Percentiles rank a stretch among this genome's conserved stretches.
These are phyloP conservation scores for Prunella vulgaris DNA, from an alignment of 257 asterid genomes.

Conservation along the genomic window DNA sequence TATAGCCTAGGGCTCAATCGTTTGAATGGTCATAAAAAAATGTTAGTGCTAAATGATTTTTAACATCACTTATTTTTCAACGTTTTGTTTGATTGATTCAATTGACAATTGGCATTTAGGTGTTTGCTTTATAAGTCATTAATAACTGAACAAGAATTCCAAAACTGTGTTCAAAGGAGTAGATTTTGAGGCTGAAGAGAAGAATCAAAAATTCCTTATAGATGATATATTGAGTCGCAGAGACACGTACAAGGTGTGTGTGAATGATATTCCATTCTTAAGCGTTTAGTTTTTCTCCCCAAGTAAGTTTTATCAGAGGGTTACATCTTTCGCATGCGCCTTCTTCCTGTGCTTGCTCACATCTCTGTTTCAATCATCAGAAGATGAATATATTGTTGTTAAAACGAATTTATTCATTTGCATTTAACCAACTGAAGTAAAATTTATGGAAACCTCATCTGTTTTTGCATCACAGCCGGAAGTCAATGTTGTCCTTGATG, in stretches of 20 bases:
- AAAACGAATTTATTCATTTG: background rate
- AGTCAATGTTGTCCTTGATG: too few relatives aligned
- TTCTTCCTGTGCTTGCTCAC: too few relatives aligned
- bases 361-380: constrained; percentile 4
- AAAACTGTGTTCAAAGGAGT: background rate
- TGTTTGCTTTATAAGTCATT: background rate
- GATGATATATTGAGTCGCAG: too few relatives aligned
- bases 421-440: background rate
- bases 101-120: too few relatives aligned
- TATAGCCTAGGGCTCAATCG: too few relatives aligned
- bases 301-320: background rate
- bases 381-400: background rate
- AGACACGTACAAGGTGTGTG: too few relatives aligned
- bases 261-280: constrained; percentile 9
- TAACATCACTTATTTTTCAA: too few relatives aligned
- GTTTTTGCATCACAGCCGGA: background rate
- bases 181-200: background rate
- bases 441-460: background rate
- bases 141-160: background rate
- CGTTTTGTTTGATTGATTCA: too few relatives aligned
- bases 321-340: background rate
- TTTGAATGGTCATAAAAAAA: too few relatives aligned
- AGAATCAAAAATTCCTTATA: background rate
- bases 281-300: background rate
- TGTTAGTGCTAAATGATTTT: too few relatives aligned